These are phyloP conservation scores for Blastocystis sp. DNA, from an alignment of 352 stramenopile species.

Conservation along the genomic window DNA sequence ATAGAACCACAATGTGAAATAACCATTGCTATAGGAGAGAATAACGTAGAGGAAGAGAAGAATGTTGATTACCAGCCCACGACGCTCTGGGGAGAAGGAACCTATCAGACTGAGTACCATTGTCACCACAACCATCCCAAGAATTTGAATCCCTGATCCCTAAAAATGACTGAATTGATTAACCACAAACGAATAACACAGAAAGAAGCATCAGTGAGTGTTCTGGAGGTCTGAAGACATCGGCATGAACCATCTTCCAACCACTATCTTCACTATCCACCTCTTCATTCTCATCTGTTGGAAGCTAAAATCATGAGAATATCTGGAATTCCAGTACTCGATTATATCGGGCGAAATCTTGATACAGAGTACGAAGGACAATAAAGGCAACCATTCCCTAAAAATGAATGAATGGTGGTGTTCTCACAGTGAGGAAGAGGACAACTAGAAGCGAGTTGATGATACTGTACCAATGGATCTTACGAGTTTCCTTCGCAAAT, in stretches of 20 bases:
- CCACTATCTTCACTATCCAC: slow-evolving; percentile 81
- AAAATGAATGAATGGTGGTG: not conserved
- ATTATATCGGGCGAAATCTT: slow-evolving; percentile 97
- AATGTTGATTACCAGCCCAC: slow-evolving; percentile 93
- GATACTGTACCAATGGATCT: slow-evolving; percentile 99
- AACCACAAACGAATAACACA: slow-evolving; percentile 79
- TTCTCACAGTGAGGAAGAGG: slow-evolving; percentile 85
- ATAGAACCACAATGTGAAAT: slow-evolving; percentile 91
- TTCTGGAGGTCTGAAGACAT: slow-evolving; percentile 94
- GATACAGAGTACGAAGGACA: slow-evolving; percentile 92
- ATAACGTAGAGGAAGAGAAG: slow-evolving; percentile 94
- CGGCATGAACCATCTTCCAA: slow-evolving; percentile 98
- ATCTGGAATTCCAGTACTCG: slow-evolving; percentile 72
- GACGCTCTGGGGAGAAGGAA: slow-evolving; percentile 92
- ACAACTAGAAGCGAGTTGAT: slow-evolving; percentile 99
- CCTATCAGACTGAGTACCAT: slow-evolving; percentile 91
- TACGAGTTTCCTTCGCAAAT: slow-evolving; percentile 77
- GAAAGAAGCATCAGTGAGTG: slow-evolving; percentile 90
- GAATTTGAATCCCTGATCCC: slow-evolving; percentile 91
- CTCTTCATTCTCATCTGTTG: slow-evolving; percentile 94
- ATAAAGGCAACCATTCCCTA: slow-evolving; percentile 96
- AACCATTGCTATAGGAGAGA: slow-evolving; percentile 90
- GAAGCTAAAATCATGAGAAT: slow-evolving; percentile 71
- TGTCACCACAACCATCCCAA: slow-evolving; percentile 90
- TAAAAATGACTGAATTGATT: not conserved